A percentile compares a stretch with the other conserved stretches of the same genome.
Evolutionary conservation across 179 eudicot genomes (phyloP).

Genomic region (Camellia oleifera): DNA sequence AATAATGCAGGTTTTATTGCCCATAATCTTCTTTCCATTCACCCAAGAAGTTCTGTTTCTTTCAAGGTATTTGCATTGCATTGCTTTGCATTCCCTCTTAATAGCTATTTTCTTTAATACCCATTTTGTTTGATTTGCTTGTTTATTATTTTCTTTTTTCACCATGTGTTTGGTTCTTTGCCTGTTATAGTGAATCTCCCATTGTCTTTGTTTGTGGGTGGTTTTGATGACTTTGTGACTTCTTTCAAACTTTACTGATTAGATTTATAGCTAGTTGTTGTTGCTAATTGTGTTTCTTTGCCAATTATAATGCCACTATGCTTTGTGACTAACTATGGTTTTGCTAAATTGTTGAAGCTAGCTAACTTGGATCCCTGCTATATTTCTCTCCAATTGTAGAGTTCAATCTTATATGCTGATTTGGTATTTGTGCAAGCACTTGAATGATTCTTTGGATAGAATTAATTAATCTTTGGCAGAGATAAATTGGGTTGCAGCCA

Average conservation of each 20-base stretch:
- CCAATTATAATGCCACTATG: no score
- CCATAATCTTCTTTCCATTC: neutral
- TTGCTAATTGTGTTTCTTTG: no score
- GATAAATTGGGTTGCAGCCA: neutral
- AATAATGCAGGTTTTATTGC: neutral
- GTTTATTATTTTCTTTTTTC: neutral
- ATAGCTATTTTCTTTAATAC: neutral
- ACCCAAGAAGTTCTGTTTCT: neutral
- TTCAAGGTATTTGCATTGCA: neutral
- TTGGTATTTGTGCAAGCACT: neutral
- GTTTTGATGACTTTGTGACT: neutral
- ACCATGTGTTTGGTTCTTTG: neutral
- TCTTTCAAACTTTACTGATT: no score
- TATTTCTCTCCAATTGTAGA: neutral
- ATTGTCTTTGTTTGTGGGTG: neutral
- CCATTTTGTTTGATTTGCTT: slow-evolving; percentile 8
- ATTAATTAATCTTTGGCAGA: neutral
- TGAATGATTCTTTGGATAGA: neutral
- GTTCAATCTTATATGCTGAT: neutral
- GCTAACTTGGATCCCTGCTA: neutral
- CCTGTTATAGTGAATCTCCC: neutral
- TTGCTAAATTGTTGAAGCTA: neutral
- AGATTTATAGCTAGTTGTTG: no score
- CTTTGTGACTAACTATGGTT: no score
- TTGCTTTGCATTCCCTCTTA: neutral